These are phyloP conservation scores for Podaxis mareebaensis DNA, from an alignment of 768 basidiomycete genomes.

Conservation along the genomic window DNA sequence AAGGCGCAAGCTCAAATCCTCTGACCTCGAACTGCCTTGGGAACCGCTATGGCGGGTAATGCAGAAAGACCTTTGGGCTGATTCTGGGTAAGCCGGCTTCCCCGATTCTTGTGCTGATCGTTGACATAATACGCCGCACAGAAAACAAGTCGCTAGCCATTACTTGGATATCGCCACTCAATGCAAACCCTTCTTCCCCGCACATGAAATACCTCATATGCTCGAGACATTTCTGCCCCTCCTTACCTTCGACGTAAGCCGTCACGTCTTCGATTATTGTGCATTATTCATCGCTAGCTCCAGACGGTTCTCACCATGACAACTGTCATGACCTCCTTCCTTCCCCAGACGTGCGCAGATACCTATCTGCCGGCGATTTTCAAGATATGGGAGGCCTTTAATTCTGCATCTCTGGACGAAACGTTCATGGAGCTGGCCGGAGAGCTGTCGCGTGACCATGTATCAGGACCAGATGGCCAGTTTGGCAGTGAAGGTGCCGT, in stretches of 20 bases:
- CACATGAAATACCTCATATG: conserved; percentile 68
- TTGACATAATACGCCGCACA: conserved; percentile 50
- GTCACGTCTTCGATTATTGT: neutral
- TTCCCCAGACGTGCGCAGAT: conserved; percentile 66
- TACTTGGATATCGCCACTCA: conserved; percentile 69
- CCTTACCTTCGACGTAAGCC: conserved; percentile 67
- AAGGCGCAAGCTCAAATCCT: conserved; percentile 64
- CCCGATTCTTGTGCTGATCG: conserved; percentile 41
- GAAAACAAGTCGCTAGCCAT: conserved; percentile 54
- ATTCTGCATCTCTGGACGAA: conserved; percentile 73
- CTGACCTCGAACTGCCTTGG: conserved; percentile 75
- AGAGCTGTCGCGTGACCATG: conserved; percentile 69
- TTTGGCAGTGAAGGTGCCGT: conserved; percentile 57
- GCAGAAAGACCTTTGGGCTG: conserved; percentile 75
- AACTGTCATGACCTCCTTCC: conserved; percentile 75
- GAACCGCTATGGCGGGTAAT: conserved; percentile 72
- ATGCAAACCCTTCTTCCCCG: conserved; percentile 69
- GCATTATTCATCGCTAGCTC: neutral
- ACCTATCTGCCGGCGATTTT: conserved; percentile 74
- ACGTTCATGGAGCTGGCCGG: conserved; percentile 72
- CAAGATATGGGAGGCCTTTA: conserved; percentile 78
- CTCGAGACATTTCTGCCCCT: conserved; percentile 69
- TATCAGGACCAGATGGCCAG: conserved; percentile 54
- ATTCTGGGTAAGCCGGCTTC: conserved; percentile 58
- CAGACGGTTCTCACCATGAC: conserved; percentile 72